Percentiles rank a stretch among this genome's conserved stretches.
These are phyloP conservation scores for Venturia aucupariae DNA, from an alignment of 2,329 filamentous ascomycete species.

Conservation along the genomic window DNA sequence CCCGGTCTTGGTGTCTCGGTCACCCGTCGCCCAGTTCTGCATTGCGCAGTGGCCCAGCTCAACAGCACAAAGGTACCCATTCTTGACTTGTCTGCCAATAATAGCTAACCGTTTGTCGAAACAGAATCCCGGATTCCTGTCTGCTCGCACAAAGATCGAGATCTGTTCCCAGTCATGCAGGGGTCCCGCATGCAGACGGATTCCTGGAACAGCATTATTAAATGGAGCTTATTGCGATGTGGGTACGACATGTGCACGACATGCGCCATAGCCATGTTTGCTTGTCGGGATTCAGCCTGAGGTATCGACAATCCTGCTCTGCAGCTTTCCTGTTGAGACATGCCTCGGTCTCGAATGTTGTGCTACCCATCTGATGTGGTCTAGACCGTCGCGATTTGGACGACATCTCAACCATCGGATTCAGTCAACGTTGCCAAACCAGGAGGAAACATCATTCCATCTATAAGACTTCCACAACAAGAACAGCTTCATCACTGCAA, in stretches of 20 bases:
- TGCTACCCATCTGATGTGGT: background rate
- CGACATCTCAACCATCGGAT: background rate
- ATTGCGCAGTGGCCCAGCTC: background rate
- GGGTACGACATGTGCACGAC: background rate
- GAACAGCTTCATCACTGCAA: background rate
- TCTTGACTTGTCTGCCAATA: background rate
- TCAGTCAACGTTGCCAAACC: background rate
- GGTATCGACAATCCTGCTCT: background rate
- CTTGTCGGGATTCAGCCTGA: background rate
- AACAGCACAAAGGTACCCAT: background rate
- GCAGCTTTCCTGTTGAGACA: background rate
- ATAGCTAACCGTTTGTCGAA: background rate
- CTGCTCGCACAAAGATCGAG: background rate
- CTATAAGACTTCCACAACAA: background rate
- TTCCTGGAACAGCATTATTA: background rate
- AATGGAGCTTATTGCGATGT: background rate
- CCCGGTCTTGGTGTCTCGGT: background rate
- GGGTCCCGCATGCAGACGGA: background rate
- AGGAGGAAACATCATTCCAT: background rate
- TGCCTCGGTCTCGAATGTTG: background rate
- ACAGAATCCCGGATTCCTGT: background rate
- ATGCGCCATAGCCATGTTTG: background rate
- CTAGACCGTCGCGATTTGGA: no score
- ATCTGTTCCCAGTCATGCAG: background rate
- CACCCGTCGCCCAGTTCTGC: background rate